Conservation (phyloP, 2,329 filamentous ascomycete genomes). For the Sarocladium kiliense region DNA sequence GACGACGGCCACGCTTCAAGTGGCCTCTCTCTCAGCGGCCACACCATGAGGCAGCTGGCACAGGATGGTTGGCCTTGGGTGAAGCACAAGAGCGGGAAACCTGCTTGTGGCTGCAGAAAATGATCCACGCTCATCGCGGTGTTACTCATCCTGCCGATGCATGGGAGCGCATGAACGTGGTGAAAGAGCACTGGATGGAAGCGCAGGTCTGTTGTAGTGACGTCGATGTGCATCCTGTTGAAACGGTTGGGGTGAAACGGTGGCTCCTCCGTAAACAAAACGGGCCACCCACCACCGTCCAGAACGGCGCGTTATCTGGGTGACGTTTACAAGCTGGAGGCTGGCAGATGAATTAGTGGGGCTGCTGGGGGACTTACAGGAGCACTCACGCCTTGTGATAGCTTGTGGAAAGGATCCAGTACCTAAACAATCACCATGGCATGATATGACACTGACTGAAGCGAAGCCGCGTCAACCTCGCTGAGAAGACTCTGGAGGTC, state of each 20-base stretch:
- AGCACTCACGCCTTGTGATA: too few species aligned
- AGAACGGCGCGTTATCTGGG: neutral
- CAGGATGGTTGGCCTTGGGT: neutral
- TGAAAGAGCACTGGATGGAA: neutral
- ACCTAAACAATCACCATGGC: too few species aligned
- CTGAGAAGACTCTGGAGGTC: too few species aligned
- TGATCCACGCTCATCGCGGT: neutral
- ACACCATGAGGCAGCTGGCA: neutral
- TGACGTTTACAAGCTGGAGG: too few species aligned
- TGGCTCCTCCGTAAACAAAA: neutral
- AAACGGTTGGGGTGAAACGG: neutral
- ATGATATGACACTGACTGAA: too few species aligned
- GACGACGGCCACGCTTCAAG: neutral
- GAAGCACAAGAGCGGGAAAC: constrained; percentile 1
- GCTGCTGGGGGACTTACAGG: too few species aligned
- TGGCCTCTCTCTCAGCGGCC: neutral
- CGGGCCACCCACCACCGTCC: neutral
- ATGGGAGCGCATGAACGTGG: neutral
- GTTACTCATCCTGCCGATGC: neutral
- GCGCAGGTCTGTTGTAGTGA: neutral
- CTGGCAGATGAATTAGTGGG: too few species aligned
- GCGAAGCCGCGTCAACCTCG: too few species aligned
- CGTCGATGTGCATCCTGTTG: neutral
- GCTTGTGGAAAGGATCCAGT: too few species aligned
- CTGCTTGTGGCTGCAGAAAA: neutral